These are phyloP conservation scores for Endogone sp. DNA, from an alignment of 192 early-diverging fungal genomes.

Conservation along the genomic window DNA sequence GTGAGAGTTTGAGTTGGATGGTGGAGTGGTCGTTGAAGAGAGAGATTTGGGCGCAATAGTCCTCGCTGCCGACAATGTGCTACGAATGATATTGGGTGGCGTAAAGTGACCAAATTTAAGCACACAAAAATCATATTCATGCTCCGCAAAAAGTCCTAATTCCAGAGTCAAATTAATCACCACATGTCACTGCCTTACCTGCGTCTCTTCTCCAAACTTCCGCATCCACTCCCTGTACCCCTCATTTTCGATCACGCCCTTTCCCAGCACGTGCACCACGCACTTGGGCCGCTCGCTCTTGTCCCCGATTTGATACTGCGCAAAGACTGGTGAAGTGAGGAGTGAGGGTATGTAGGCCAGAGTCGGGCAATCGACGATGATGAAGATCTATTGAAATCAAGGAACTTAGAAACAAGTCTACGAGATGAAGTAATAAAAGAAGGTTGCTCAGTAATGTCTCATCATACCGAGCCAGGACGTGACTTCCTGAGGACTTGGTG, in stretches of 20 bases:
- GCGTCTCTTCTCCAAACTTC: constrained; percentile 60
- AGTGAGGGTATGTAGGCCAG: constrained; percentile 48
- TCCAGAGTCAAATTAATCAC: not conserved
- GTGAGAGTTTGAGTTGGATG: constrained; percentile 62
- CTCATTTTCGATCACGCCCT: constrained; percentile 56
- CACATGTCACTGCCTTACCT: constrained; percentile 24
- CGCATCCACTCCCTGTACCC: constrained; percentile 74
- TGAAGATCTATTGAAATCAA: constrained; percentile 37
- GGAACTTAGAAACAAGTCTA: not conserved
- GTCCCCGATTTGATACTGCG: constrained; percentile 23
- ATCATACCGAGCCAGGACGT: constrained; percentile 48
- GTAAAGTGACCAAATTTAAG: not conserved
- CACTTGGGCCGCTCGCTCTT: constrained; percentile 27
- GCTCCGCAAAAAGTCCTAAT: too few species aligned
- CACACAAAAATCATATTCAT: not conserved
- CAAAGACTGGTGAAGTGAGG: constrained; percentile 36
- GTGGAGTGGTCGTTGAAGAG: constrained; percentile 63
- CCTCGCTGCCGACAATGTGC: constrained; percentile 71
- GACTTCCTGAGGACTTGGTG: constrained; percentile 59
- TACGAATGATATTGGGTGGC: too few species aligned
- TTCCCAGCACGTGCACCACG: constrained; percentile 68
- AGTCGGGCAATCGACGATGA: constrained; percentile 67
- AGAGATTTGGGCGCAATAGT: constrained; percentile 59
- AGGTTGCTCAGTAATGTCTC: not conserved
- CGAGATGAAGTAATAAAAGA: not conserved